Conservation (phyloP, 2,329 filamentous ascomycete species). For the Fusarium pseudograminearum region DNA sequence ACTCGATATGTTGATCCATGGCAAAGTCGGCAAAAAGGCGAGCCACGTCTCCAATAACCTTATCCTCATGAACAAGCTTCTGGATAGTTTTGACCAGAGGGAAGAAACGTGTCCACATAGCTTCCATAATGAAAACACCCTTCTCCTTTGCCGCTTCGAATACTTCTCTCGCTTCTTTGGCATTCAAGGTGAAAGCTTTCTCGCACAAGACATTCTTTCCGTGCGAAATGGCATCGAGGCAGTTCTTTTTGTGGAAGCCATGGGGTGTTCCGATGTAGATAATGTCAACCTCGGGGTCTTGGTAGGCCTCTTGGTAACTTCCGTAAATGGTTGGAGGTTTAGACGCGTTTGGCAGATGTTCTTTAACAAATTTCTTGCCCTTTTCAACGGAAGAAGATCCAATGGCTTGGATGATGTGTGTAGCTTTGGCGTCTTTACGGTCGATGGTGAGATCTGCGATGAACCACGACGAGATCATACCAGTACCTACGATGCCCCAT, state of each 20-base stretch:
- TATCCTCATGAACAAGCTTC: constrained; percentile 54
- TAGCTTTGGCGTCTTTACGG: constrained; percentile 52
- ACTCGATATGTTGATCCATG: constrained; percentile 52
- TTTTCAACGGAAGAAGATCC: constrained; percentile 57
- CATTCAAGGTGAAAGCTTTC: constrained; percentile 59
- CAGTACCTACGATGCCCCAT: constrained; percentile 57
- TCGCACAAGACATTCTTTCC: constrained; percentile 61
- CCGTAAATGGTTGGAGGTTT: constrained; percentile 52
- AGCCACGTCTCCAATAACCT: constrained; percentile 54
- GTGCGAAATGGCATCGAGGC: constrained; percentile 56
- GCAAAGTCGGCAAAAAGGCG: constrained; percentile 57
- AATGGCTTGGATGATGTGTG: constrained; percentile 58
- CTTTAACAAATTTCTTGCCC: constrained; percentile 39
- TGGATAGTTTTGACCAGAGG: constrained; percentile 54
- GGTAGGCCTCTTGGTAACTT: constrained; percentile 56
- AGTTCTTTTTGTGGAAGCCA: constrained; percentile 58
- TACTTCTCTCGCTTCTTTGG: constrained; percentile 55
- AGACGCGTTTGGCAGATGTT: not conserved
- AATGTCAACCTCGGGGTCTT: constrained; percentile 57
- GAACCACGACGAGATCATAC: constrained; percentile 61
- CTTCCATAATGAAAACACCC: constrained; percentile 60
- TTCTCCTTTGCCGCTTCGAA: constrained; percentile 55
- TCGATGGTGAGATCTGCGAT: constrained; percentile 56
- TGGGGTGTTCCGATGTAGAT: constrained; percentile 62
- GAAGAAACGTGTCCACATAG: constrained; percentile 60